Conservation (phyloP, 1,139 yeast genomes). For the Debaryomyces subglobosus region DNA sequence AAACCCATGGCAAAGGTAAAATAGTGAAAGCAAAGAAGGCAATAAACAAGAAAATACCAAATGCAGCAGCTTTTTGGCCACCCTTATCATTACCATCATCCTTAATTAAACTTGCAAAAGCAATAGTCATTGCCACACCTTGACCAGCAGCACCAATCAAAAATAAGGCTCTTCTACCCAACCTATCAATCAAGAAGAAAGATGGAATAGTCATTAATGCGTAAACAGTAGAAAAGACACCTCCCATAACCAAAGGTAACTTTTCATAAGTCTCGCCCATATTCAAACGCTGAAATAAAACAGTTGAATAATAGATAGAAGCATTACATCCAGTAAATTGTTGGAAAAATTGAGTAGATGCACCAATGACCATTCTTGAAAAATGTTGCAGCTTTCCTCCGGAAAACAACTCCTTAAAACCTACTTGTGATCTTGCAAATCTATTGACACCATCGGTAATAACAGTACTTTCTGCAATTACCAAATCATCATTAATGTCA, state of each 20-base stretch:
- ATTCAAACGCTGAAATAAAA: conserved; percentile 59
- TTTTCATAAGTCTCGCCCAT: conserved; percentile 29
- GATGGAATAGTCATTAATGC: conserved; percentile 66
- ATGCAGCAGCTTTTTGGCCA: conserved; percentile 55
- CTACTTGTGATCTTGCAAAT: conserved; percentile 39
- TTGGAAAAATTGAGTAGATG: conserved; percentile 61
- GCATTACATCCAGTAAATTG: conserved; percentile 70
- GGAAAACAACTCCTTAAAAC: conserved; percentile 54
- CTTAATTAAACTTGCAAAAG: conserved; percentile 46
- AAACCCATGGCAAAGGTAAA: conserved; percentile 61
- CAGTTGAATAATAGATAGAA: conserved; percentile 68
- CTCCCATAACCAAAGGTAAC: conserved; percentile 57
- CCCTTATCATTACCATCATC: conserved; percentile 36
- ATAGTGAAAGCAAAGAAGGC: conserved; percentile 59
- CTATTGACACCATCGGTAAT: conserved; percentile 47
- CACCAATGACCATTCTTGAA: conserved; percentile 61
- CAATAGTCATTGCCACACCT: conserved; percentile 41
- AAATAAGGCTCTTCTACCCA: conserved; percentile 68
- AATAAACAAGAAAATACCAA: conserved; percentile 57
- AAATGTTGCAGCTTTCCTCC: conserved; percentile 62
- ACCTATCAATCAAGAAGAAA: conserved; percentile 61
- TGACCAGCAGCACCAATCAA: conserved; percentile 54
- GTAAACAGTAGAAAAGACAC: conserved; percentile 65
- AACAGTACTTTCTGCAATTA: conserved; percentile 46
- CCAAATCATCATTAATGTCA: conserved; percentile 45